Base-by-base conservation (phyloP, 345 rosid genomes). In the Chamaenerion angustifolium region DNA sequence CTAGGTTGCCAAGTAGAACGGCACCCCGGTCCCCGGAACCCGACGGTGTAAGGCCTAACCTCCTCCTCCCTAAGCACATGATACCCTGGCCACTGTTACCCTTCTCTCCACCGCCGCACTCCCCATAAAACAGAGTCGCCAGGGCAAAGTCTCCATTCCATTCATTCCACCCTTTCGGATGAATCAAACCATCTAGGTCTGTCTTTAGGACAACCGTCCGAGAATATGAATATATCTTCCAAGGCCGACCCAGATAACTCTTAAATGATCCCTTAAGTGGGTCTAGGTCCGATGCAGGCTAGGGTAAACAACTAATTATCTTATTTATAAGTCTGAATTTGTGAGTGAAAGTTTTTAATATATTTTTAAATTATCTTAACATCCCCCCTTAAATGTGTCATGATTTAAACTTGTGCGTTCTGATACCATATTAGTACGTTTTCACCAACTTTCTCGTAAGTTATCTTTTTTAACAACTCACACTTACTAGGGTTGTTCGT, bases 1-100 rank as follows among this genome's bases (percentile, higher is more conserved):
- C n/a, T 10, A 14, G 3, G n/a, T 31, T 52, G 3, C n/a, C 17
- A n/a, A 52, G 44, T 15, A 27, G 59, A 71, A 77, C 3, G 94
- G 86, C 57, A 84, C 81, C 16, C 86, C 88, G 9, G 71, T 64
- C 16, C 6, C 54, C 3, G 83, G 88, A 61, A 83, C 77, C 94
- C 64, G 4, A 72, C 81, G 0, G 68, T 46, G 54, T 77, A 83
- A 16, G 83, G 71, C 11, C 19, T 23, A 45, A 61, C 85, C 40
- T 87, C 71, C 1, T 57, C 23, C 23, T 49, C 63, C 16, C 11
- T 66, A 10, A 87, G 63, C 53, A 77, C 61, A 41, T 87, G 96
- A 63, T 70, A 87, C 2, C 94, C 88, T 3, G 75, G 76, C 96
- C 94, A 83, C 1, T 45, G n/a, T 69, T 40, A 83, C 83, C 55